These are phyloP conservation scores for Euphrasia confusa DNA, from an alignment of 257 asterid genomes.

Conservation along the genomic window DNA sequence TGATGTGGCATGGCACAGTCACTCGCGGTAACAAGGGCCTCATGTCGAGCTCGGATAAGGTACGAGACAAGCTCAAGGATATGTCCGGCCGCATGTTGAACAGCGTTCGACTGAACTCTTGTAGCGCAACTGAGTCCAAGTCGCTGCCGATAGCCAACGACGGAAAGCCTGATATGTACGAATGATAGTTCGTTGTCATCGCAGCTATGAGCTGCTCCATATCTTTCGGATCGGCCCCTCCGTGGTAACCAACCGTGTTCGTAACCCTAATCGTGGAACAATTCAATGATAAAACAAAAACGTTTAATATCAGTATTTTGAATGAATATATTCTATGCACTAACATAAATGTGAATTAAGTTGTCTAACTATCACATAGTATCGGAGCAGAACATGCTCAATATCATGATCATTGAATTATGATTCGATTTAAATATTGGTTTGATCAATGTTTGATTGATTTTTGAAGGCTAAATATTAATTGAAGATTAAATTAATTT, in stretches of 20 bases:
- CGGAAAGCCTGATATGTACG: slow-evolving; percentile 65
- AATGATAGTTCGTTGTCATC: slow-evolving; percentile 56
- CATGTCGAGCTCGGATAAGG: slow-evolving; percentile 48
- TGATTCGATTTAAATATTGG: too few species aligned
- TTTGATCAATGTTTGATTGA: too few species aligned
- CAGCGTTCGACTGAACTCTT: background rate
- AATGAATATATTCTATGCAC: too few species aligned
- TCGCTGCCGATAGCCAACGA: slow-evolving; percentile 71
- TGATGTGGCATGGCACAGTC: slow-evolving; percentile 66
- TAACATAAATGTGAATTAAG: too few species aligned
- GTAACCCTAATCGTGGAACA: background rate
- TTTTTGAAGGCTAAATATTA: too few species aligned
- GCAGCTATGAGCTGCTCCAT: slow-evolving; percentile 28
- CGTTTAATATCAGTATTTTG: too few species aligned
- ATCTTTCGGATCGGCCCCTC: slow-evolving; percentile 36
- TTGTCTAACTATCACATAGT: too few species aligned
- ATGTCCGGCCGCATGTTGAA: background rate
- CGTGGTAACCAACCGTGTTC: slow-evolving; percentile 40
- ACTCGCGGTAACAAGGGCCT: slow-evolving; percentile 42
- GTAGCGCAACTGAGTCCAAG: background rate
- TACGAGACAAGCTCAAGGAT: slow-evolving; percentile 20
- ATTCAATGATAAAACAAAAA: too few species aligned
- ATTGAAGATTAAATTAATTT: too few species aligned
- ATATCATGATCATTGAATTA: too few species aligned
- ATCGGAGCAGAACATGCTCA: too few species aligned